Conservation (phyloP, 208 protist species). For the Eutreptiella sp. region DNA sequence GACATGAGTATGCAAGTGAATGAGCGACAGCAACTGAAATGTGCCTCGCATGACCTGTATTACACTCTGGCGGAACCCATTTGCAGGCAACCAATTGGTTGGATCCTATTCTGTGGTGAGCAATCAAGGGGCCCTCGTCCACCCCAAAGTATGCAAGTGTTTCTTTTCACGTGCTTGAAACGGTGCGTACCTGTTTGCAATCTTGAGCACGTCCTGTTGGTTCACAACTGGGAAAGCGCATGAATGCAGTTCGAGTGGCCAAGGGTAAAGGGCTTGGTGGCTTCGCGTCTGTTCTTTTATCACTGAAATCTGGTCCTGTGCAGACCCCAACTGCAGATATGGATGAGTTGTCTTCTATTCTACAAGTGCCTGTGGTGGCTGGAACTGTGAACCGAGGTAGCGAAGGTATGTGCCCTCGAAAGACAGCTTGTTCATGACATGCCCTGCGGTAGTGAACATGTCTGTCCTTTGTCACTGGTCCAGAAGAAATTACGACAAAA, state of each 20-base stretch:
- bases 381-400: constrained; percentile 99
- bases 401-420: constrained; percentile 69
- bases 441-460: constrained; percentile 26
- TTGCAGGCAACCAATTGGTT: constrained; percentile 92
- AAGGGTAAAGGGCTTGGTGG: constrained; percentile 23
- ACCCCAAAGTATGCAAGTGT: constrained; percentile 75
- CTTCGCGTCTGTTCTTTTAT: constrained; percentile 42
- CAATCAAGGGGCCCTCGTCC: constrained; percentile 97
- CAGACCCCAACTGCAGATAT: constrained; percentile 93
- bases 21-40: too few relatives aligned
- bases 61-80: constrained; percentile 79
- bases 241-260: too few relatives aligned
- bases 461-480: too few relatives aligned
- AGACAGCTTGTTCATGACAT: constrained; percentile 42
- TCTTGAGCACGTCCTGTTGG: too few relatives aligned
- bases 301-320: too few relatives aligned
- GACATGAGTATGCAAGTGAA: too few relatives aligned
- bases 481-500: too few relatives aligned
- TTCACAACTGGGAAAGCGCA: too few relatives aligned
- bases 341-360: constrained; percentile 95
- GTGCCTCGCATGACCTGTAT: too few relatives aligned
- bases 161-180: constrained; percentile 11
- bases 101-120: constrained; percentile 94
- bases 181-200: constrained; percentile 2
- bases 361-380: constrained; percentile 96